Percentiles rank a stretch among this genome's conserved stretches.
phyloP scores from a whole-genome alignment of 352 stramenopile species.

The Pythium rhizo-oryzae region DNA sequence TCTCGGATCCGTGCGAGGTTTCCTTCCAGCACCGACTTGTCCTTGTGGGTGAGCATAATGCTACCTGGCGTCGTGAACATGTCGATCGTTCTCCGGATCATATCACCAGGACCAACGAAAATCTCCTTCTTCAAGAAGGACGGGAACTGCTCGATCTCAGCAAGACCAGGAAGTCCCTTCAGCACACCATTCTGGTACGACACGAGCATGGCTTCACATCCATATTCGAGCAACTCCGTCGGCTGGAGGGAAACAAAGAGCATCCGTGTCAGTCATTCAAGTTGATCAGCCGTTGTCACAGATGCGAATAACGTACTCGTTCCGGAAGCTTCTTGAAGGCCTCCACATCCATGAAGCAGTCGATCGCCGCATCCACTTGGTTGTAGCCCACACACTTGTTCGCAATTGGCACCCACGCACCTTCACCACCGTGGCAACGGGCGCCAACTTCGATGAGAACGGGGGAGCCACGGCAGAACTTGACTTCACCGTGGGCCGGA shows the following conservation, averaged over 20 bases:
- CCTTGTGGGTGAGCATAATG: constrained; percentile 93
- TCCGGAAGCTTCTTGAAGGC: constrained; percentile 68
- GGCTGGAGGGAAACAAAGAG: constrained; percentile 38
- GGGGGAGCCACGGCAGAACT: constrained; percentile 81
- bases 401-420: constrained; percentile 92
- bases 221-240: constrained; percentile 75
- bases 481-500: constrained; percentile 82
- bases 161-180: constrained; percentile 88
- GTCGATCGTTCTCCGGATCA: constrained; percentile 91
- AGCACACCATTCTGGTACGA: constrained; percentile 92
- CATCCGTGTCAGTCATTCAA: neutral
- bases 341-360: constrained; percentile 70
- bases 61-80: constrained; percentile 95
- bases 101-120: constrained; percentile 79
- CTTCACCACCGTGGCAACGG: constrained; percentile 95
- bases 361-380: constrained; percentile 91
- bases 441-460: constrained; percentile 96
- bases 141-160: constrained; percentile 91
- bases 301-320: constrained; percentile 32
- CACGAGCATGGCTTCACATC: constrained; percentile 94
- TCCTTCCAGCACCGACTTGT: constrained; percentile 77
- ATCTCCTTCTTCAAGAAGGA: constrained; percentile 94
- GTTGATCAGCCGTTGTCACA: neutral
- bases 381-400: constrained; percentile 94
- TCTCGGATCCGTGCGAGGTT: constrained; percentile 93